These are phyloP conservation scores for Claviceps sp. DNA, from an alignment of 2,329 filamentous ascomycete genomes.

Conservation along the genomic window DNA sequence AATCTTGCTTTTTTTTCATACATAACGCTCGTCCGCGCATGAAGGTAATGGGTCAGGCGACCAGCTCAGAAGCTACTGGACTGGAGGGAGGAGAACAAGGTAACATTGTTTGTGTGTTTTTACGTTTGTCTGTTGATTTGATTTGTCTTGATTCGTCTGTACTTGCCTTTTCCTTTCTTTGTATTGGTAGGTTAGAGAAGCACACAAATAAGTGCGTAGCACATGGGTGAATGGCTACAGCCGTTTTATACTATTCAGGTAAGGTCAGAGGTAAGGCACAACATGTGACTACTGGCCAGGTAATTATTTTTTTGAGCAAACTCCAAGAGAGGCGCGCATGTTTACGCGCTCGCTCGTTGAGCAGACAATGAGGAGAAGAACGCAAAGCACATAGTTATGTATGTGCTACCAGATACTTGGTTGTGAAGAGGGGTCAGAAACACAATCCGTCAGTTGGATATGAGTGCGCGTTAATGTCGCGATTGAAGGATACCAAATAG, in stretches of 20 bases:
- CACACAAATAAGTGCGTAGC: constrained; percentile 3
- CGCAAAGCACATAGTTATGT: no score
- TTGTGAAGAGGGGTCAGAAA: no score
- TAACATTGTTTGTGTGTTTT: not conserved
- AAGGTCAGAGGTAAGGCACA: constrained; percentile 43
- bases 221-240: constrained; percentile 2
- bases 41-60: constrained; percentile 1
- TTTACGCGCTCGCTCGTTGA: no score
- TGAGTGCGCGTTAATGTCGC: no score
- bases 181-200: constrained; percentile 7
- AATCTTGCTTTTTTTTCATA: not conserved
- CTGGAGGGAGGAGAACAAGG: constrained; percentile 7
- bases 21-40: not conserved
- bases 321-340: no score
- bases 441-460: no score
- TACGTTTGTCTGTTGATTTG: not conserved
- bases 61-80: constrained; percentile 7
- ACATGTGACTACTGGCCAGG: constrained; percentile 22
- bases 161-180: constrained; percentile 1
- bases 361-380: no score
- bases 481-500: not conserved
- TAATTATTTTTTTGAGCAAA: not conserved
- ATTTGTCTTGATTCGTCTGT: not conserved
- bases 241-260: constrained; percentile 22
- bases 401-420: no score